Conservation (phyloP, 176 grass and related monocot genomes). For the Carex pumila region DNA sequence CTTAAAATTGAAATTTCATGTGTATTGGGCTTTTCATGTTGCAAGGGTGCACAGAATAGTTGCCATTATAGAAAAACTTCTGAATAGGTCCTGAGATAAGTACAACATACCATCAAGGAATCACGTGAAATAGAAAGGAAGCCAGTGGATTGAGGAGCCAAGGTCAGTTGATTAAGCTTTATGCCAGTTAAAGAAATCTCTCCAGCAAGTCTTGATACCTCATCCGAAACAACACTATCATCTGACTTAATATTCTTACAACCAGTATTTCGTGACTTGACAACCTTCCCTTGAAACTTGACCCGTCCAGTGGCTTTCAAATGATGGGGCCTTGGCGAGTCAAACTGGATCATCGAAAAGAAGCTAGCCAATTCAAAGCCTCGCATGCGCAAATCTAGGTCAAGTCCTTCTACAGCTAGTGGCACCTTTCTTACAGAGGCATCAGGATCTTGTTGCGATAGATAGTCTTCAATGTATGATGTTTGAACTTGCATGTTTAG, state of each 20-base stretch:
- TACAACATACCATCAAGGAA: conserved; percentile 65
- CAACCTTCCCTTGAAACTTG: conserved; percentile 93
- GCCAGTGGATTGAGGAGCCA: conserved; percentile 84
- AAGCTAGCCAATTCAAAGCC: conserved; percentile 94
- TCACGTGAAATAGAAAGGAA: conserved; percentile 71
- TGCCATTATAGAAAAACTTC: not conserved
- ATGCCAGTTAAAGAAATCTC: conserved; percentile 86
- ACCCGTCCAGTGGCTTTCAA: conserved; percentile 94
- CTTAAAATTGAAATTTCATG: not conserved
- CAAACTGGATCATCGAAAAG: conserved; percentile 75
- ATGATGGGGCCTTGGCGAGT: conserved; percentile 75
- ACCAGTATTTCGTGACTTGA: conserved; percentile 46
- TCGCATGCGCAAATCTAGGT: conserved; percentile 89
- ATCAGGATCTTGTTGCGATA: conserved; percentile 36
- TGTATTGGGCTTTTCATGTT: not conserved
- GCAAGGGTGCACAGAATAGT: not conserved
- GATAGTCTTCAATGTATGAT: conserved; percentile 75
- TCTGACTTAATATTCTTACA: conserved; percentile 33
- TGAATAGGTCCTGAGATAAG: not conserved
- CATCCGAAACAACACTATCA: conserved; percentile 21
- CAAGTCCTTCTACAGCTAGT: conserved; percentile 71
- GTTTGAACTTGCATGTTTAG: conserved; percentile 77
- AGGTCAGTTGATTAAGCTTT: conserved; percentile 91
- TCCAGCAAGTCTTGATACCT: conserved; percentile 56
- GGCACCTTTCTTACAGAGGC: conserved; percentile 56